A percentile compares a stretch with the other conserved stretches of the same genome.
These are phyloP conservation scores for Scheffersomyces spartinae DNA, from an alignment of 805 yeast genomes.

Conservation along the genomic window DNA sequence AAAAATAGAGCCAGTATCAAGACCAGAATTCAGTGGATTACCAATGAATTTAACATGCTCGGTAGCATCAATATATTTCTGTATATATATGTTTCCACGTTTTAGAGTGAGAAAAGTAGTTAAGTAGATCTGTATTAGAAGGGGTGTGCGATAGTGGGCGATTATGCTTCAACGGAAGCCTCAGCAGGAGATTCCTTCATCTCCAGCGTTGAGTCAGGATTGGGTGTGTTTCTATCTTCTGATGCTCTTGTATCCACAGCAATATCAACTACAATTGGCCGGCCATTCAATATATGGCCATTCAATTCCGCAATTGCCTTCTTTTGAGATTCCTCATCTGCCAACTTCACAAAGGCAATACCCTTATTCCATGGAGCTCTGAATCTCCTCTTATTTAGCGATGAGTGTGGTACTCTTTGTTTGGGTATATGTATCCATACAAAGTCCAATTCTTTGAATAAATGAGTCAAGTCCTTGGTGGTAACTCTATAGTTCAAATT, in stretches of 20 bases:
- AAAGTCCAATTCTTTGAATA: constrained; percentile 39
- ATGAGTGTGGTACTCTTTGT: constrained; percentile 31
- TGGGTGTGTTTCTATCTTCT: constrained; percentile 2
- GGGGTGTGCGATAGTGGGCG: background rate
- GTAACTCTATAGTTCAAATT: constrained; percentile 44
- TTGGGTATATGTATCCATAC: constrained; percentile 50
- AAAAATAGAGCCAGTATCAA: too few species aligned
- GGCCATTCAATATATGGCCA: constrained; percentile 56
- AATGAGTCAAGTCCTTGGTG: constrained; percentile 31
- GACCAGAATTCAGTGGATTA: too few species aligned
- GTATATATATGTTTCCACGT: too few species aligned
- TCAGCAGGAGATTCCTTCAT: constrained; percentile 11
- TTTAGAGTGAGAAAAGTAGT: too few species aligned
- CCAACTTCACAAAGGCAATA: constrained; percentile 52
- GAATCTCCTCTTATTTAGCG: constrained; percentile 34
- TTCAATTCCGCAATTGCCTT: constrained; percentile 63
- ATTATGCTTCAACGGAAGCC: constrained; percentile 1
- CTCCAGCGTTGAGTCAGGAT: too few species aligned
- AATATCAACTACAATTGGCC: constrained; percentile 53
- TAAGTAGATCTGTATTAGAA: too few species aligned
- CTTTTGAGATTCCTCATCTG: constrained; percentile 49
- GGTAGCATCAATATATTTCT: too few species aligned
- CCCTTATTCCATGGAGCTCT: constrained; percentile 46
- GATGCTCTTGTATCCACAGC: constrained; percentile 51
- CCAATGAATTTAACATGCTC: too few species aligned